Base-by-base conservation (phyloP, 2,329 filamentous ascomycete species). In the Fusarium luffae region DNA sequence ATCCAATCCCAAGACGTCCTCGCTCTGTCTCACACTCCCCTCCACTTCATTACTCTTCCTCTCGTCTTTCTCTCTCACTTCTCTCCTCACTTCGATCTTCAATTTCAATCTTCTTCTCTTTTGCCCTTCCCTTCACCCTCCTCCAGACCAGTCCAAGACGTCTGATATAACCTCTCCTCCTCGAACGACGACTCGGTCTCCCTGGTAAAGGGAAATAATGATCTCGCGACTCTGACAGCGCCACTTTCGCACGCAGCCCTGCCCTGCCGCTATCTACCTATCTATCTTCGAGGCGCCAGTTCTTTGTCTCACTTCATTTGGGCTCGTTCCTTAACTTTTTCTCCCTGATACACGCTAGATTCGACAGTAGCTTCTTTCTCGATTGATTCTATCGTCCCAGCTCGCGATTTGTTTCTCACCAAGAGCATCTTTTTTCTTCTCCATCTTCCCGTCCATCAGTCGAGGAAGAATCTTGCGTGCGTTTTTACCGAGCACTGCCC, bases 281-380 rank as follows among this genome's bases (percentile, higher is more conserved):
- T 63, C 49, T 67, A 71, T 70, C 59, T 67, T 75, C 72, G 72
- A 76, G 74, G 59, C 74, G 71, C 69, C 73, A 69, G 71, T 73
- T 76, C 68, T 74, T 77, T 77, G 75, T 77, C 76, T 77, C 75
- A 77, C 70, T 65, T 58, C 59, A 63, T 66, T 64, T 71, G 68
- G 71, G 65, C 64, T 67, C 68, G 65, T 69, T 69, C 63, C 72
- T 74, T 70, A 66, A 61, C 72, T 74, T 70, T 57, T 71, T 63
- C 70, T 72, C 74, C 71, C 71, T 76, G 64, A 69, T 63, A 69
- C 63, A 59, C 59, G 54, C 69, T 70, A 70, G 71, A 66, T 63
- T 62, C 72, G 74, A 75, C 74, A 60, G 71, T 64, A 66, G 54
- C 61, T 59, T 32, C 48, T 59, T 65, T 61, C 56, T 70, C 57